Conservation (phyloP, 163 green algal genomes). For the Volvox carteri region DNA sequence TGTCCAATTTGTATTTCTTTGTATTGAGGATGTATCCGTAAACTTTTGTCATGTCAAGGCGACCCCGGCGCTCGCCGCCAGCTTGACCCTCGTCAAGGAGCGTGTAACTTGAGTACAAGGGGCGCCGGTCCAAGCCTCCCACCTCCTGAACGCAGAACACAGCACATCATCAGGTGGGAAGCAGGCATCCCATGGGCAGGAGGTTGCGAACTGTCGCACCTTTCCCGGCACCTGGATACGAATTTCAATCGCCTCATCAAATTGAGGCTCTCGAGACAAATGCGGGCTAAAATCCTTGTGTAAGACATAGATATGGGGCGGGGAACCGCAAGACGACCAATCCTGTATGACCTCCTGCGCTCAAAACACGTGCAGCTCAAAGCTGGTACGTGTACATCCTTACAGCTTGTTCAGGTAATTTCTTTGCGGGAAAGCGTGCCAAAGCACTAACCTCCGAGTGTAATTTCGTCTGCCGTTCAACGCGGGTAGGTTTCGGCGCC, state of each 20-base stretch:
- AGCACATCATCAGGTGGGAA: no score
- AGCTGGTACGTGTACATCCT: no score
- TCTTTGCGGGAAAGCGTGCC: no score
- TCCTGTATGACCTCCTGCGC: not conserved
- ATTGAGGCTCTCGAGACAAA: not conserved
- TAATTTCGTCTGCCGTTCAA: not conserved
- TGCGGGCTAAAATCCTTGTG: not conserved
- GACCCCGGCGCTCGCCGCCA: not conserved
- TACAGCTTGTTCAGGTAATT: not conserved
- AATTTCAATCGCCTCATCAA: not conserved
- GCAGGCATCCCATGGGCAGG: no score
- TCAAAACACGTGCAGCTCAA: not conserved
- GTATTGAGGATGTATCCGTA: not conserved
- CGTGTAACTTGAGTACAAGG: not conserved
- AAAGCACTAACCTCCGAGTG: not conserved
- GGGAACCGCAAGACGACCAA: not conserved
- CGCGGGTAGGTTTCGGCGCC: not conserved
- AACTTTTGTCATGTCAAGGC: not conserved
- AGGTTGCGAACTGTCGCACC: not conserved
- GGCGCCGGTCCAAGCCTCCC: not conserved
- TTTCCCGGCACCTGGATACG: not conserved
- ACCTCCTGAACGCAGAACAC: conserved; percentile 11
- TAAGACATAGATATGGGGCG: not conserved
- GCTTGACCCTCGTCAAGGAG: not conserved
- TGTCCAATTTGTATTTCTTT: not conserved